Base-by-base conservation (phyloP, 2,329 filamentous ascomycete species). In the Penicillium glabrum region DNA sequence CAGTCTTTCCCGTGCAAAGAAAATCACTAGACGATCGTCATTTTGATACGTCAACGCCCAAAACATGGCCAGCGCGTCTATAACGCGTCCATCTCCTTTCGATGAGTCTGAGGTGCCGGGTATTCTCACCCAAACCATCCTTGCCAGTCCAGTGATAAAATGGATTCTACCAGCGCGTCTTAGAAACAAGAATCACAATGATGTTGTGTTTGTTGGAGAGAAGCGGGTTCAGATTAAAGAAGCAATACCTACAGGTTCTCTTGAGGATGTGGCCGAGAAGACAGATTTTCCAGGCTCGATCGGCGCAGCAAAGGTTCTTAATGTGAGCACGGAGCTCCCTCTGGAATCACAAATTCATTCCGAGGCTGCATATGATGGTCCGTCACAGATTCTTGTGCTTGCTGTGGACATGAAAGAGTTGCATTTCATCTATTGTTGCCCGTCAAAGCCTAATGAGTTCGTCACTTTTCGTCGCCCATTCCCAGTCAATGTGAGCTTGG, bases 131-230 rank as follows among this genome's bases (percentile, higher is more conserved):
- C 87, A 84, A 67, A 96, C 93, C 0, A 72, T 96, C 29, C 79
- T 93, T 50, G 83, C 87, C 52, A 96, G 90, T 61, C 89, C 93
- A 1, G 79, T 89, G 35, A 83, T 89, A 54, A 88, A 88, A 68
- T 89, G 84, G 79, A 88, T 97, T 44, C 78, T 96, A 14, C 90
- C 92, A 13, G 90, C 88, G n/a, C 85, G 88, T 58, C 79, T 98
- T 57, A 84, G 93, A 56, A 87, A 87, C 54, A 80, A 81, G 51
- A 75, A 81, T 44, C 80, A 86, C 58, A 92, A 95, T 64, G 93
- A 98, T 76, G 85, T 97, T 61, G 88, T 93, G 37, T 91, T 96
- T 66, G 83, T 99, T 56, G 90, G 92, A 53, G 89, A 96, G 63
- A 84, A 89, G 61, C 90, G 86, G 65, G 83, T 99, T 45, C 88